These are phyloP conservation scores for Pythium folliculosum DNA, from an alignment of 352 stramenopile genomes.

Conservation along the genomic window DNA sequence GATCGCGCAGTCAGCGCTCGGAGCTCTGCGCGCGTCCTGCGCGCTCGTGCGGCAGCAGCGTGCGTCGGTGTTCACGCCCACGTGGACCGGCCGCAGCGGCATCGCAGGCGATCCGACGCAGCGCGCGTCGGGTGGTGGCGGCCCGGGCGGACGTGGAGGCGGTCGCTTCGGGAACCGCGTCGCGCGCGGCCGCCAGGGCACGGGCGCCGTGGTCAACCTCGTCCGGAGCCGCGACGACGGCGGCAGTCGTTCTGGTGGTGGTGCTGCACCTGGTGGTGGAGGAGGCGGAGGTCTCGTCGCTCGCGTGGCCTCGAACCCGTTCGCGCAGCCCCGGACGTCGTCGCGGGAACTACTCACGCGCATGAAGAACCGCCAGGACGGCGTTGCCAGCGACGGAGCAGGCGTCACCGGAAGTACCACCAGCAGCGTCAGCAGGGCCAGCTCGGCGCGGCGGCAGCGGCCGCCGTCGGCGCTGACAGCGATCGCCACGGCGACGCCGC, in stretches of 20 bases:
- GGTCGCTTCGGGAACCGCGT: conserved; percentile 49
- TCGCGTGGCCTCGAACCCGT: conserved; percentile 32
- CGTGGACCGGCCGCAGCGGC: conserved; percentile 78
- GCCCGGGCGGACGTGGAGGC: no score
- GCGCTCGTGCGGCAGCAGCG: conserved; percentile 68
- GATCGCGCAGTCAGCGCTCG: conserved; percentile 85
- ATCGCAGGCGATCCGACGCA: conserved; percentile 65
- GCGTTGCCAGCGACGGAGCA: no score
- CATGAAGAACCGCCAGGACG: conserved; percentile 54
- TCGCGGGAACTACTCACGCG: conserved; percentile 72
- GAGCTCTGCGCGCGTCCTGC: conserved; percentile 80
- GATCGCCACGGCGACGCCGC: background rate
- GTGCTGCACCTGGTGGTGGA: background rate
- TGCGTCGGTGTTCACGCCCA: conserved; percentile 63
- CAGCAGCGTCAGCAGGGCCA: background rate
- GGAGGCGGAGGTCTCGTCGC: conserved; percentile 1
- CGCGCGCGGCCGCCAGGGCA: conserved; percentile 28
- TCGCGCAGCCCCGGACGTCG: conserved; percentile 39
- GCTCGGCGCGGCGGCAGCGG: no score
- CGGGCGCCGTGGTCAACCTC: conserved; percentile 12
- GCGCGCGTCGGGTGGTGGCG: conserved; percentile 15
- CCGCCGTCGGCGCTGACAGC: background rate
- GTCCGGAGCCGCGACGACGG: background rate
- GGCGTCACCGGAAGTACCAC: no score
- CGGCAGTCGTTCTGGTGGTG: background rate